Evolutionary conservation across 176 grass and related monocot genomes (phyloP).

Genomic region (Elaeis guineensis): DNA sequence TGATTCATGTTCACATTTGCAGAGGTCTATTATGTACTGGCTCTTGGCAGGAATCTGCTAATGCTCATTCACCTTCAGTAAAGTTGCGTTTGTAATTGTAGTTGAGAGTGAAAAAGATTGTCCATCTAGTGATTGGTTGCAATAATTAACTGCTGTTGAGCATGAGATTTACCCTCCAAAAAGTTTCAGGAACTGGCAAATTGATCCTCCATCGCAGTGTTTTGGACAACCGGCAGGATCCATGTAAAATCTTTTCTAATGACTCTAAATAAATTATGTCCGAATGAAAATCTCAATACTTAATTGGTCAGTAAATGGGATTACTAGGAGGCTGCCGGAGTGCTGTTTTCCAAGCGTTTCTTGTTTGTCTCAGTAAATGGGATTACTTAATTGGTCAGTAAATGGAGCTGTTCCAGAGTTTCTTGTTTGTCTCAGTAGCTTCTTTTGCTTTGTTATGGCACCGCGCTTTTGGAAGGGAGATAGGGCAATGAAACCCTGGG

Average conservation of each 20-base stretch:
- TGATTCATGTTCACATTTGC: slow-evolving; percentile 39
- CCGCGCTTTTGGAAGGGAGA: slow-evolving; percentile 10
- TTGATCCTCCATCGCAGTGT: slow-evolving; percentile 6
- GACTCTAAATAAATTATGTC: slow-evolving; percentile 27
- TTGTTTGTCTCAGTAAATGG: no score
- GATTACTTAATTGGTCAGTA: no score
- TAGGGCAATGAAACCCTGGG: no score
- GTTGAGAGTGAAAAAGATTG: slow-evolving; percentile 19
- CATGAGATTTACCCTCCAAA: slow-evolving; percentile 18
- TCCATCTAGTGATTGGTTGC: slow-evolving; percentile 17
- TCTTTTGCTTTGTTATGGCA: slow-evolving; percentile 11
- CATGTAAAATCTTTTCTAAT: slow-evolving; percentile 22
- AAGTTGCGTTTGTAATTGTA: slow-evolving; percentile 16
- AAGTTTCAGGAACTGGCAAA: no score
- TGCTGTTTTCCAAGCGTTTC: no score
- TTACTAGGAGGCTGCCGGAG: no score
- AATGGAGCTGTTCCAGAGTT: slow-evolving; percentile 2
- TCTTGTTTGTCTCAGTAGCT: slow-evolving; percentile 10
- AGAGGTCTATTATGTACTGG: slow-evolving; percentile 5
- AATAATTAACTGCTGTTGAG: slow-evolving; percentile 1
- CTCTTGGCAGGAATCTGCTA: slow-evolving; percentile 41
- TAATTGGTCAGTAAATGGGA: slow-evolving; percentile 18
- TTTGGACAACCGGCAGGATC: slow-evolving; percentile 14
- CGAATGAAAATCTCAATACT: background rate
- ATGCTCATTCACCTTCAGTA: no score